phyloP scores from a whole-genome alignment of 176 grass and related monocot genomes.

The Bolboschoenus planiculmis region DNA sequence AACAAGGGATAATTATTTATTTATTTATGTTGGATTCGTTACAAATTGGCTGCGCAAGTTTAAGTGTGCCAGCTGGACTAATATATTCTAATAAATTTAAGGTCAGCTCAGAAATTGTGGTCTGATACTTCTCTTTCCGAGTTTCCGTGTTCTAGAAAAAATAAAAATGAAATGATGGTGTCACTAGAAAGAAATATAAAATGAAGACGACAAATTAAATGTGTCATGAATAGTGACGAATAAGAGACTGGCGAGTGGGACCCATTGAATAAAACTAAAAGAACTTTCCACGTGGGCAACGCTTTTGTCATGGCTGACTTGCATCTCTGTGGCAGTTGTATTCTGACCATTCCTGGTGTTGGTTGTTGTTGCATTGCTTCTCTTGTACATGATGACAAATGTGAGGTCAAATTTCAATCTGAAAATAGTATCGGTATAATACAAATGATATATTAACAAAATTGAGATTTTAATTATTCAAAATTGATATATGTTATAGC shows the following conservation, averaged over 20 bases:
- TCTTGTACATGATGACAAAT: no score
- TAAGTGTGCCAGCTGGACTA: not conserved
- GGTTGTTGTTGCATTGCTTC: no score
- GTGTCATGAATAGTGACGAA: not conserved
- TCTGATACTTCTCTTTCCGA: not conserved
- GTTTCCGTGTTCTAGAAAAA: conserved; percentile 7
- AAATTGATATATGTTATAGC: no score
- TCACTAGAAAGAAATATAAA: not conserved
- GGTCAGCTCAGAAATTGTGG: not conserved
- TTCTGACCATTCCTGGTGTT: no score
- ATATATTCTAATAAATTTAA: not conserved
- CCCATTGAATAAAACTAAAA: not conserved
- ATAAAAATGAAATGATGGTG: not conserved
- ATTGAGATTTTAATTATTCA: no score
- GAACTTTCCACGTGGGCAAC: not conserved
- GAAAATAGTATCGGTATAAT: no score
- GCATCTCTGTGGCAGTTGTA: no score
- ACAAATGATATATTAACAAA: no score
- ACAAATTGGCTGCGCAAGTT: conserved; percentile 9
- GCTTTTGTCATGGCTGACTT: not conserved
- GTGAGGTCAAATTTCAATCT: no score
- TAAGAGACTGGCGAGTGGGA: not conserved
- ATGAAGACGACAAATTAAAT: not conserved
- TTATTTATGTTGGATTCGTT: not conserved
- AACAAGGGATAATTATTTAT: not conserved